A percentile compares a stretch with the other conserved stretches of the same genome.
Evolutionary conservation across 306 rosid genomes (phyloP).

Genomic region (Amphicarpaea edgeworthii): DNA sequence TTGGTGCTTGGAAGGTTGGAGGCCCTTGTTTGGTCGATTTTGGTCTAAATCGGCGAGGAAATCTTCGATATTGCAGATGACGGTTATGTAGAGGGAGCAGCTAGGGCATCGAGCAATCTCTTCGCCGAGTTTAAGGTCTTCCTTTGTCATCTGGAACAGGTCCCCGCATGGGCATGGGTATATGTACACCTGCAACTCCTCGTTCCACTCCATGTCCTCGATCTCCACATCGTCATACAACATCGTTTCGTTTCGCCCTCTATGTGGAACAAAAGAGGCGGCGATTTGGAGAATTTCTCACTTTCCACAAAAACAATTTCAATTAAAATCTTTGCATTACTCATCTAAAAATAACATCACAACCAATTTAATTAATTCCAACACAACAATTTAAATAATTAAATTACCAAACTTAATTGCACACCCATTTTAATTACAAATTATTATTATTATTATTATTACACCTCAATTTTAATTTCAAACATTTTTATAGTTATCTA

Average conservation of each 20-base stretch:
- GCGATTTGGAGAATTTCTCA: too few species aligned
- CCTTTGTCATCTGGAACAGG: conserved; percentile 88
- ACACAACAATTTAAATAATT: too few species aligned
- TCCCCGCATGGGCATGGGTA: conserved; percentile 98
- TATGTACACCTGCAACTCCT: conserved; percentile 78
- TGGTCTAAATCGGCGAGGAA: conserved; percentile 58
- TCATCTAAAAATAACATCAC: too few species aligned
- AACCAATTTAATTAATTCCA: too few species aligned
- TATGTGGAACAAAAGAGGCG: too few species aligned
- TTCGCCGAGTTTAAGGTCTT: conserved; percentile 88
- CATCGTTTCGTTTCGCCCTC: conserved; percentile 59
- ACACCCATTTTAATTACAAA: too few species aligned
- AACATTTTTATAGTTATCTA: too few species aligned
- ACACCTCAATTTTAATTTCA: too few species aligned
- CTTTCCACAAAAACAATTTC: too few species aligned
- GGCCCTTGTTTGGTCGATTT: conserved; percentile 47
- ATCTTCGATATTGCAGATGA: conserved; percentile 86
- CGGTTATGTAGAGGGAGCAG: conserved; percentile 93
- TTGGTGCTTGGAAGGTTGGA: conserved; percentile 13
- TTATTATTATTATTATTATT: too few species aligned
- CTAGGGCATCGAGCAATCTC: conserved; percentile 99
- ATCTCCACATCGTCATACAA: conserved; percentile 98
- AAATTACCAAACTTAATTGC: too few species aligned
- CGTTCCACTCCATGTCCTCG: conserved; percentile 98
- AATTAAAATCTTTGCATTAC: too few species aligned